Evolutionary conservation across 2,329 filamentous ascomycete species (phyloP).

Genomic region (Paraphoma sp.): DNA sequence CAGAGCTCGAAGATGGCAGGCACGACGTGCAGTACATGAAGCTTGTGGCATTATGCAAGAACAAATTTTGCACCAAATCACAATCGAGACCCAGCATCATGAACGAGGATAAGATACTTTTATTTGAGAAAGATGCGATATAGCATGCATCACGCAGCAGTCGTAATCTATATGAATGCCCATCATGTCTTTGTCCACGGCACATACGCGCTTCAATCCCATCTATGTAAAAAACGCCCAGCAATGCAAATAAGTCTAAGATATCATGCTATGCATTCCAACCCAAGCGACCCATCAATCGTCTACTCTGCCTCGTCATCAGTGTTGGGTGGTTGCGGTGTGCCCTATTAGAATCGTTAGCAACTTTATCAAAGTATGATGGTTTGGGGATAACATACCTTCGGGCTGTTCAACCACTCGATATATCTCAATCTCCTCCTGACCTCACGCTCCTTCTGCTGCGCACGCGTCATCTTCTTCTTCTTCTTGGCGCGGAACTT

Average conservation of each 20-base stretch:
- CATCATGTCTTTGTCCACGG: neutral
- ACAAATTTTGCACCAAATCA: no score
- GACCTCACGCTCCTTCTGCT: slow-evolving; percentile 91
- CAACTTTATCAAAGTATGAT: neutral
- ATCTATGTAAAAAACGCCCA: slow-evolving; percentile 21
- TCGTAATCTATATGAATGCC: slow-evolving; percentile 7
- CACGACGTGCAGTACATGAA: no score
- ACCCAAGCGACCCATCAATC: slow-evolving; percentile 3
- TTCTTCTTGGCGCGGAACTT: slow-evolving; percentile 94
- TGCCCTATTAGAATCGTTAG: slow-evolving; percentile 43
- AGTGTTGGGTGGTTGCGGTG: slow-evolving; percentile 48
- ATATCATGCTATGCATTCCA: slow-evolving; percentile 14
- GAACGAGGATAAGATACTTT: neutral
- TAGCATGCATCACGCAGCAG: neutral
- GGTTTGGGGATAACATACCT: slow-evolving; percentile 34
- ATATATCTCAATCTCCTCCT: slow-evolving; percentile 84
- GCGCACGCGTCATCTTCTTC: slow-evolving; percentile 98
- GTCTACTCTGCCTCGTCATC: slow-evolving; percentile 49
- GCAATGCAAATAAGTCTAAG: slow-evolving; percentile 26
- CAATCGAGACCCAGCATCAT: no score
- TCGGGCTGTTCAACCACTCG: slow-evolving; percentile 76
- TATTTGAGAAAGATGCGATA: neutral
- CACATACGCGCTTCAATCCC: slow-evolving; percentile 1
- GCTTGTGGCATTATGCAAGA: no score
- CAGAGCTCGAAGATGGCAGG: neutral